Base-by-base conservation (phyloP, 139 green algal genomes). In the Trebouxia sp. region DNA sequence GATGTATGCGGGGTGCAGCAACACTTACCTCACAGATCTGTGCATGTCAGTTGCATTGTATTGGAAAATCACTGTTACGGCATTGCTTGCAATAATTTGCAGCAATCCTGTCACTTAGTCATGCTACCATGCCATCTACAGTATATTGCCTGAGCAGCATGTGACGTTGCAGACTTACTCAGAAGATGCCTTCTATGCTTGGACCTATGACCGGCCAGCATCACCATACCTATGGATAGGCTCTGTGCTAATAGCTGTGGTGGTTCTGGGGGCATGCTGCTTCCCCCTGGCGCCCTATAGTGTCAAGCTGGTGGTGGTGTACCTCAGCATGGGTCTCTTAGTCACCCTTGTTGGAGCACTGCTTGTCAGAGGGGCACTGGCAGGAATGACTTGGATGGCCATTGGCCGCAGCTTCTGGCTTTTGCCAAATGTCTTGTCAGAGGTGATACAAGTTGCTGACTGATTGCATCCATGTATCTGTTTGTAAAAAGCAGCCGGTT, bases 381-480 rank as follows among this genome's bases (percentile, higher is more conserved):
- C 84, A 1, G 39, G 45, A 26, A 39, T 45, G n/a, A 84, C 79
- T 78, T 97, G 93, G 93, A 65, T 95, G 14, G 41, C 77, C 17
- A 86, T 85, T 1, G 94, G 93, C 0, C 69, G 82, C 48, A 85
- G 87, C 17, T 81, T 97, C 37, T 98, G 94, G 94, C 47, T 98
- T 28, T 87, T 97, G 65, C 94, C 94, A 43, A 95, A 96, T 83
- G 75, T 95, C 42, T 87, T 94, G 55, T 90, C 86, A 15, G 94
- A 97, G 81, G 92, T 94, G 55, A 35, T 24, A 38, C 26, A 17
- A 11, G 22, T 66, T 66, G 22, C 15, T 5, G 3, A 65, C 24
- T 28, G 37, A 28, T 20, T 32, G 22, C 14, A 10, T 26, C 9
- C 41, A 53, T 28, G 1, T 37, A 51, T 14, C 15, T 39, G 58